Evolutionary conservation across 306 rosid genomes (phyloP), one percentile per base, ranked within the genome.

Genomic region (Sphenostylis stenocarpa): DNA sequence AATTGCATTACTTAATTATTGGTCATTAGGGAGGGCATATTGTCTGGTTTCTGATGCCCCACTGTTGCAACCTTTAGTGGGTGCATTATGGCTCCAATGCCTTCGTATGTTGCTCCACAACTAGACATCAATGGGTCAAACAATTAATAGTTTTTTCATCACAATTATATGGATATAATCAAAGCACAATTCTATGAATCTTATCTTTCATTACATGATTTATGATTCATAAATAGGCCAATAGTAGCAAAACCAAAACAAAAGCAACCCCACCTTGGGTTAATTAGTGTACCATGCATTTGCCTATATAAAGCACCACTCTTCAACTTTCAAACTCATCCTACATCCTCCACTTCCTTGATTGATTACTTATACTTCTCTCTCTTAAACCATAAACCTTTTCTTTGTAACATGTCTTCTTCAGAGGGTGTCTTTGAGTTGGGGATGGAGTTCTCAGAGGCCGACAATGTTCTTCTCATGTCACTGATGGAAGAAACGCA

Each of bases 401-500:
- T 28, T 53, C 38, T 15, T 63, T 31, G 21, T 14, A 29, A 65
- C 48, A 70, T 84, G 82, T 76, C 84, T 55, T 76, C 73, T 38
- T 57, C 72, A 24, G 79, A 78, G 36, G 76, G 78, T 66, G 72
- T 44, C 7, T 78, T 64, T 39, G 83, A 73, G 52, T 8, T 26
- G 28, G 81, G 20, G 11, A 13, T 74, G 55, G 84, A 80, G 61
- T 70, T 71, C 47, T 79, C 80, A 1, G 82, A 82, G 41, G 81
- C 81, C 17, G 64, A 81, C 61, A 75, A 41, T 57, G 78, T 77
- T 17, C 63, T 86, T 79, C 80, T 87, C 51, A 76, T 70, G 89
- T 73, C 83, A 23, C 44, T 87, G 19, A 47, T 85, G 80, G 88
- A 85, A 73, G 89, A 86, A 55, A 58, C 77, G 6, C 80, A 73